A percentile compares a stretch with the other conserved stretches of the same genome.
Conservation (phyloP, 2,329 filamentous ascomycete genomes). For the Fusarium foetens region DNA sequence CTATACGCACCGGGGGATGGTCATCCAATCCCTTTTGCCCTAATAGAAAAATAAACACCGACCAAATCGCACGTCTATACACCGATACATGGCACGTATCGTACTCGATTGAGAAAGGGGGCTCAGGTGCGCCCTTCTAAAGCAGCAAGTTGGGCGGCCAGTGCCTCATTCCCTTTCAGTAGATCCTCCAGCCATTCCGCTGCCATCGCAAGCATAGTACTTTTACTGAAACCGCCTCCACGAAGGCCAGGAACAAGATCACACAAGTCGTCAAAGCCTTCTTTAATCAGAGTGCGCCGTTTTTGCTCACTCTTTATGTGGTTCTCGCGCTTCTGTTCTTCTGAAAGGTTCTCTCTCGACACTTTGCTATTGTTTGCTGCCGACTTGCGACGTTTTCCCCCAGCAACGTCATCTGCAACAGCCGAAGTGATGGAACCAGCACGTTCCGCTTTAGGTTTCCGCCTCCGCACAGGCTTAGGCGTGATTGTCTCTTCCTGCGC, state of each 20-base stretch:
- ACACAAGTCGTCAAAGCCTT: constrained; percentile 84
- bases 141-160: constrained; percentile 64
- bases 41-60: constrained; percentile 20
- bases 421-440: constrained; percentile 45
- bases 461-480: constrained; percentile 53
- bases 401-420: constrained; percentile 49
- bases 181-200: constrained; percentile 82
- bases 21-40: constrained; percentile 24
- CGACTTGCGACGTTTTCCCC: constrained; percentile 63
- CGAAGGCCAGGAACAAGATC: constrained; percentile 79
- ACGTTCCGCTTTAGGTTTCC: constrained; percentile 60
- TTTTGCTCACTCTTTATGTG: constrained; percentile 92
- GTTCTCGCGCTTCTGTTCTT: constrained; percentile 85
- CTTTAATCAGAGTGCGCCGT: constrained; percentile 81
- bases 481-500: constrained; percentile 51
- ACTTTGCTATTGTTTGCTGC: constrained; percentile 55
- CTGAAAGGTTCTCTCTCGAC: constrained; percentile 76
- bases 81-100: constrained; percentile 9
- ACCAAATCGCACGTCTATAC: constrained; percentile 27
- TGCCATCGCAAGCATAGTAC: constrained; percentile 78
- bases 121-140: constrained; percentile 42
- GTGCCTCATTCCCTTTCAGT: constrained; percentile 71
- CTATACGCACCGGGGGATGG: constrained; percentile 30
- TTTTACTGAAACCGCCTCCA: constrained; percentile 84
- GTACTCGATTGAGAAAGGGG: neutral